A percentile compares a stretch with the other conserved stretches of the same genome.
These are phyloP conservation scores for Ustulina deusta DNA, from an alignment of 2,329 filamentous ascomycete genomes.

Conservation along the genomic window DNA sequence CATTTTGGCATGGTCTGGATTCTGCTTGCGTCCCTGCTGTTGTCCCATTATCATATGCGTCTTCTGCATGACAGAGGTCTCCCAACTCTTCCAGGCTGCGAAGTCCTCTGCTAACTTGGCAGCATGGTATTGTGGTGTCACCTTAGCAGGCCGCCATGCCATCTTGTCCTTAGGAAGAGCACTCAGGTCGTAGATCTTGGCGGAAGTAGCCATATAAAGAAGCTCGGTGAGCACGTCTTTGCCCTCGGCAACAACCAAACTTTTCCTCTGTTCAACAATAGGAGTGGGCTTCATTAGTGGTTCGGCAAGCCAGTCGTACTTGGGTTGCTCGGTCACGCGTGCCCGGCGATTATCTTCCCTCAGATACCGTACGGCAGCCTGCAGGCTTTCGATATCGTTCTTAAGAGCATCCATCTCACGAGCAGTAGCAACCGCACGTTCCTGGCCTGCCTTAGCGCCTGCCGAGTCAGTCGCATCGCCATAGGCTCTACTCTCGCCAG, in stretches of 20 bases:
- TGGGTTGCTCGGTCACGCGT: conserved; percentile 66
- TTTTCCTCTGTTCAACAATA: conserved; percentile 70
- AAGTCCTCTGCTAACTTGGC: conserved; percentile 75
- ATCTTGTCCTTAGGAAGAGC: conserved; percentile 69
- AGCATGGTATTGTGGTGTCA: conserved; percentile 74
- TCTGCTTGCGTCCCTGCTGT: conserved; percentile 38
- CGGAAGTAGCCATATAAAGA: conserved; percentile 68
- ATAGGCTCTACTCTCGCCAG: conserved; percentile 69
- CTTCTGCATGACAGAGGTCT: conserved; percentile 66
- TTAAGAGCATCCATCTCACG: conserved; percentile 80
- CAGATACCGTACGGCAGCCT: conserved; percentile 75
- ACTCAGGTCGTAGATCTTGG: conserved; percentile 70
- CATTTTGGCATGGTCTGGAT: conserved; percentile 48
- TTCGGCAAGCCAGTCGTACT: conserved; percentile 72
- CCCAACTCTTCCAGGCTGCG: conserved; percentile 71
- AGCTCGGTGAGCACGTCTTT: conserved; percentile 74
- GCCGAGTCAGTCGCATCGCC: conserved; percentile 60
- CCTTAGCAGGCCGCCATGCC: conserved; percentile 73
- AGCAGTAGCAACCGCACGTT: conserved; percentile 75
- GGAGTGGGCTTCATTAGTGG: conserved; percentile 66
- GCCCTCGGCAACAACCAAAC: conserved; percentile 69
- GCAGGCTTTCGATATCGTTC: conserved; percentile 72
- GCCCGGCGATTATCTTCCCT: conserved; percentile 75
- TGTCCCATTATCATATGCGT: conserved; percentile 52
- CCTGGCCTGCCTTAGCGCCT: conserved; percentile 68